Evolutionary conservation across 345 rosid species (phyloP).

Genomic region (Hypericum perforatum): DNA sequence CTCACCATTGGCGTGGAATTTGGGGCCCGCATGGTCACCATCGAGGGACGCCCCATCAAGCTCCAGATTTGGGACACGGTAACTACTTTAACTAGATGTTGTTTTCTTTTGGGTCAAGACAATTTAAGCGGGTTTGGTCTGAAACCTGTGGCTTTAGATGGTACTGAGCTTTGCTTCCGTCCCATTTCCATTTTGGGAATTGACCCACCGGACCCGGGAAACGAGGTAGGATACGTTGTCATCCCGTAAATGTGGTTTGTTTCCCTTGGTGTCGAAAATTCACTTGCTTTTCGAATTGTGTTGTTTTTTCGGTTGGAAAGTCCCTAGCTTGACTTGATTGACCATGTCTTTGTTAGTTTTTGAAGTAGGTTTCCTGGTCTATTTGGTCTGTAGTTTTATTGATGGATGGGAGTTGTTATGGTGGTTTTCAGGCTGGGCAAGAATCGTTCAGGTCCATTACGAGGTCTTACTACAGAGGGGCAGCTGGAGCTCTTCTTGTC

Average conservation of each 20-base stretch:
- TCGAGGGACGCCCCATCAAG: conserved; percentile 48
- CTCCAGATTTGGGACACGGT: conserved; percentile 78
- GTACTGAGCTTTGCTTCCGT: background rate
- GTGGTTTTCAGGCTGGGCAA: conserved; percentile 5
- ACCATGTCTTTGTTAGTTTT: background rate
- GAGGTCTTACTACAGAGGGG: conserved; percentile 12
- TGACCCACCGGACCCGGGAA: too few relatives aligned
- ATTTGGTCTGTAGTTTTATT: background rate
- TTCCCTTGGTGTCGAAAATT: too few relatives aligned
- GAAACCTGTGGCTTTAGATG: background rate
- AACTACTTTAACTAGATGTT: background rate
- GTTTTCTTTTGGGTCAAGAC: background rate
- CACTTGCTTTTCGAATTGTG: too few relatives aligned
- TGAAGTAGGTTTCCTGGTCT: background rate
- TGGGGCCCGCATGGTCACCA: conserved; percentile 71
- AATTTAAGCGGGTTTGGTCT: background rate
- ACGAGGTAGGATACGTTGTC: too few relatives aligned
- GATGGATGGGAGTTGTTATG: background rate
- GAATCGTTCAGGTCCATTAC: conserved; percentile 10
- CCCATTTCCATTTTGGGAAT: too few relatives aligned
- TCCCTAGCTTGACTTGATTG: too few relatives aligned
- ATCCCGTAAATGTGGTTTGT: too few relatives aligned
- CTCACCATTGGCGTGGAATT: conserved; percentile 68
- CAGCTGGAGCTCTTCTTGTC: conserved; percentile 9
- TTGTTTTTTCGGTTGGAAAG: too few relatives aligned